Conservation (phyloP, 768 basidiomycete genomes). For the Pisolithus tinctorius region DNA sequence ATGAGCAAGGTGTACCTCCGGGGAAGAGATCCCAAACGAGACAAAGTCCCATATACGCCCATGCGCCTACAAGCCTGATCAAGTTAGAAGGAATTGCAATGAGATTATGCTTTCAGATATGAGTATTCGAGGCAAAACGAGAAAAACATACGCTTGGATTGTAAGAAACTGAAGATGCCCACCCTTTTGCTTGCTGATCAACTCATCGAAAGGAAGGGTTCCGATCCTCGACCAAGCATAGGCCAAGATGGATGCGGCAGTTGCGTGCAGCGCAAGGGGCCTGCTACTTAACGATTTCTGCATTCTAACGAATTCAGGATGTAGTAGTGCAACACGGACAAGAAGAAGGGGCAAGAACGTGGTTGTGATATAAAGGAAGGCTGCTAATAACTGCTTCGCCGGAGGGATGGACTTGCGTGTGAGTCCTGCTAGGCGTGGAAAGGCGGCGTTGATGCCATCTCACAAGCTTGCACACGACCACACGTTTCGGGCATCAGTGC, state of each 20-base stretch:
- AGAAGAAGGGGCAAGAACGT: background rate
- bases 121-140: background rate
- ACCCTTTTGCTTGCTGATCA: slow-evolving; percentile 44
- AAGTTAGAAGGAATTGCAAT: slow-evolving; percentile 2
- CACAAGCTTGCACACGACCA: background rate
- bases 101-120: background rate
- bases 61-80: slow-evolving; percentile 31
- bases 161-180: slow-evolving; percentile 72
- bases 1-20: slow-evolving; percentile 25
- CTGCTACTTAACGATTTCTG: slow-evolving; percentile 8
- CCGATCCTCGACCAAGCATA: background rate
- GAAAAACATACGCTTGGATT: slow-evolving; percentile 56
- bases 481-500: background rate
- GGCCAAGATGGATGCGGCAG: slow-evolving; percentile 7
- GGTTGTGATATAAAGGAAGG: background rate
- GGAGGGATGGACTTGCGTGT: no score
- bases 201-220: slow-evolving; percentile 14
- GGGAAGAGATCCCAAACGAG: slow-evolving; percentile 37
- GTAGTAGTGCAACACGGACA: background rate
- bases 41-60: slow-evolving; percentile 35
- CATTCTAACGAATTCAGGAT: background rate
- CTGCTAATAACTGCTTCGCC: background rate
- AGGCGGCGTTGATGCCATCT: background rate
- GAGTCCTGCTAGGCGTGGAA: no score
- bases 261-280: slow-evolving; percentile 26